These are phyloP conservation scores for Malassezia globosa DNA, from an alignment of 1,284 basidiomycete genomes.

Conservation along the genomic window DNA sequence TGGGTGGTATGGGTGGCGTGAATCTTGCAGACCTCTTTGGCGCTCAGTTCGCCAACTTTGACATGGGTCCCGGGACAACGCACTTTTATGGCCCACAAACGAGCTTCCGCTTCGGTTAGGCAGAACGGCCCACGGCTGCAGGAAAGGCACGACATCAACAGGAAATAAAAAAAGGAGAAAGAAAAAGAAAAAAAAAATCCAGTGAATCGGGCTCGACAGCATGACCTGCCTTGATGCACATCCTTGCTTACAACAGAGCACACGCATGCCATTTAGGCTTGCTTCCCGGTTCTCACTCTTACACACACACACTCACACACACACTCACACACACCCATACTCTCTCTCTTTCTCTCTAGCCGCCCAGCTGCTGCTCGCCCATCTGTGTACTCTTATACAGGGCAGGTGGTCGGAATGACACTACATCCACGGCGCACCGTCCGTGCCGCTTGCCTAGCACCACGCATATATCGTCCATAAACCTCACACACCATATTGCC, in stretches of 20 bases:
- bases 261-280: too few relatives aligned
- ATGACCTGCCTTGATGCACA: too few relatives aligned
- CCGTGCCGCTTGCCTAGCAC: conserved; percentile 71
- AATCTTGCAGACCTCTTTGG: conserved; percentile 43
- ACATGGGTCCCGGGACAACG: conserved; percentile 21
- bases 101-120: conserved; percentile 13
- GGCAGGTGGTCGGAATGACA: conserved; percentile 27
- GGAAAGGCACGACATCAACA: too few relatives aligned
- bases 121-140: too few relatives aligned
- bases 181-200: too few relatives aligned
- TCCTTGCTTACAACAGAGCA: too few relatives aligned
- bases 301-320: too few relatives aligned
- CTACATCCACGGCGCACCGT: conserved; percentile 77
- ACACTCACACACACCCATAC: too few relatives aligned
- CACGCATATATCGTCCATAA: conserved; percentile 65
- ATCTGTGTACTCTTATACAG: background rate
- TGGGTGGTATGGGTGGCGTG: conserved; percentile 31
- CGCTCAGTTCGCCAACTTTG: conserved; percentile 22
- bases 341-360: background rate
- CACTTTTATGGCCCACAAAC: conserved; percentile 4
- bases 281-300: too few relatives aligned
- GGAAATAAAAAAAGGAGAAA: too few relatives aligned
- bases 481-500: conserved; percentile 76
- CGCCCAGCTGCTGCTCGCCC: background rate
- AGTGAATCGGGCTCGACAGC: too few relatives aligned